These are phyloP conservation scores for Papiliotrema laurentii DNA, from an alignment of 1,284 basidiomycete genomes.

Conservation along the genomic window DNA sequence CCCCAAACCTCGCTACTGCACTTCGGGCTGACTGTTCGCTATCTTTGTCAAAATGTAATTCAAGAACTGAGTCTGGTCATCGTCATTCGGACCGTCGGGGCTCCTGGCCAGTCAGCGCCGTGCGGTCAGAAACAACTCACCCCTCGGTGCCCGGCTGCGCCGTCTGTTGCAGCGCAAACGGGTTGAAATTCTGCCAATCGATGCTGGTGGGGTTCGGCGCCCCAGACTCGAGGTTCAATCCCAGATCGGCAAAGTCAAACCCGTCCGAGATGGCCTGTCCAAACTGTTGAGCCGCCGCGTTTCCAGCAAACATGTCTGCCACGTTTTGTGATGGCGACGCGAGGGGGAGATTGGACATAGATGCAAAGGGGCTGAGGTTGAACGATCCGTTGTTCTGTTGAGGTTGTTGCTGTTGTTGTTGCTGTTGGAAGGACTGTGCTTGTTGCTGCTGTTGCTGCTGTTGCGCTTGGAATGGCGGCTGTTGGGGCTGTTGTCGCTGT, in stretches of 20 bases:
- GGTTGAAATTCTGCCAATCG: conserved; percentile 37
- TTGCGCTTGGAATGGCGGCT: conserved; percentile 2
- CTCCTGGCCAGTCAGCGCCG: background rate
- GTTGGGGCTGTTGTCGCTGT: conserved; percentile 4
- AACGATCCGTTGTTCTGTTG: background rate
- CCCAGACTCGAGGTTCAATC: conserved; percentile 18
- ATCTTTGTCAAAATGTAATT: conserved; percentile 46
- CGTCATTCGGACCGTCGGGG: conserved; percentile 11
- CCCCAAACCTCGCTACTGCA: conserved; percentile 12
- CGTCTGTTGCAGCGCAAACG: conserved; percentile 44
- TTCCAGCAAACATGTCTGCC: background rate
- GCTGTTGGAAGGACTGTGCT: background rate
- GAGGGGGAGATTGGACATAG: conserved; percentile 1
- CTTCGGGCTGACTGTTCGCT: conserved; percentile 39
- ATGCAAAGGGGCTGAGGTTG: conserved; percentile 2
- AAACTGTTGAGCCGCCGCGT: conserved; percentile 15
- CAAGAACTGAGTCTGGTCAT: conserved; percentile 41
- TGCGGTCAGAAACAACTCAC: conserved; percentile 18
- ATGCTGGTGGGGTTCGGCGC: background rate
- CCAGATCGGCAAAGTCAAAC: conserved; percentile 42
- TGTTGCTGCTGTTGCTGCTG: conserved; percentile 2
- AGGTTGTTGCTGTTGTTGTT: background rate
- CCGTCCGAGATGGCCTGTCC: conserved; percentile 27
- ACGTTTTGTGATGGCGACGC: background rate
- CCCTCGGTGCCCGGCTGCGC: conserved; percentile 30